These are phyloP conservation scores for Colletotrichum tropicicola DNA, from an alignment of 2,329 filamentous ascomycete species.

Conservation along the genomic window DNA sequence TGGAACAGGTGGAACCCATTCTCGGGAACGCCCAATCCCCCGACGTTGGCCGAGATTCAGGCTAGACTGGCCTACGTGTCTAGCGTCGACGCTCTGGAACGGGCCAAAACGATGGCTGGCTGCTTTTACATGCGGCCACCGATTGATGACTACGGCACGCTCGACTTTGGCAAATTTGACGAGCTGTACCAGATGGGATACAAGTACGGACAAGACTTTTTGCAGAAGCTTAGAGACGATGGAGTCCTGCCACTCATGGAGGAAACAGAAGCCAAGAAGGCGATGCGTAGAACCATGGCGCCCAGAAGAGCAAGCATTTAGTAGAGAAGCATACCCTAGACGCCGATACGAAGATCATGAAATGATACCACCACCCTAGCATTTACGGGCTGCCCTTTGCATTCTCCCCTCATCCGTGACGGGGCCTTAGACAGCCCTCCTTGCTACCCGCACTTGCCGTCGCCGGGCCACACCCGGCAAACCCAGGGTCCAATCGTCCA, in stretches of 20 bases:
- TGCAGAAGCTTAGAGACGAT: conserved; percentile 79
- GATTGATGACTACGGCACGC: conserved; percentile 89
- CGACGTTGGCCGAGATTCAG: conserved; percentile 95
- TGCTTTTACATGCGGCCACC: conserved; percentile 97
- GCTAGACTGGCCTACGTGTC: conserved; percentile 94
- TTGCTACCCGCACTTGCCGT: neutral
- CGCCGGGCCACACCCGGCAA: neutral
- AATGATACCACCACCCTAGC: conserved; percentile 7
- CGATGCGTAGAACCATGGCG: conserved; percentile 80
- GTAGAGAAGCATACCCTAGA: conserved; percentile 6
- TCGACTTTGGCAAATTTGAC: conserved; percentile 97
- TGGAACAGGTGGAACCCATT: conserved; percentile 98
- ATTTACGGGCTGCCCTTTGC: neutral
- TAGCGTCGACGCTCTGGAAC: conserved; percentile 91
- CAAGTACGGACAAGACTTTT: conserved; percentile 81
- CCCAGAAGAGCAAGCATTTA: conserved; percentile 81
- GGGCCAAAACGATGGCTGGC: conserved; percentile 89
- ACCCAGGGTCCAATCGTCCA: neutral
- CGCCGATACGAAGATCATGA: neutral
- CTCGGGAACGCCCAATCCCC: conserved; percentile 87
- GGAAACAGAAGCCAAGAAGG: conserved; percentile 81
- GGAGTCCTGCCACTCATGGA: conserved; percentile 77
- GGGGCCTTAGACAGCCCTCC: neutral
- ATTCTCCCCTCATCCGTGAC: neutral
- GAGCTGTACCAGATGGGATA: conserved; percentile 95